A percentile compares a stretch with the other conserved stretches of the same genome.
Conservation (phyloP, 2,329 filamentous ascomycete genomes). For the Biscogniauxia mediterranea region DNA sequence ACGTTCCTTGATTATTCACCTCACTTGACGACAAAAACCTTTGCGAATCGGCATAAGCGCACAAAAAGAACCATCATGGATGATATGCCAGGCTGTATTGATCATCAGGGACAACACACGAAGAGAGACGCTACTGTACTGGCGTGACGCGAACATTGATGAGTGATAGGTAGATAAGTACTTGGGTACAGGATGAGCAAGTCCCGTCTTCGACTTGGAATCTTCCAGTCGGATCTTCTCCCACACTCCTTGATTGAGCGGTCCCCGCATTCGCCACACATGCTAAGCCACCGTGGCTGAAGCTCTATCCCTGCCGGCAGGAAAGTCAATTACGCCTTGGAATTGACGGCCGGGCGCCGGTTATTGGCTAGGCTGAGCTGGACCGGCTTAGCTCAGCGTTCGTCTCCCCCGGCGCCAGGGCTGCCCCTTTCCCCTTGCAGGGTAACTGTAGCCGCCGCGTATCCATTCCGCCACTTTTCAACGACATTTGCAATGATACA, state of each 20-base stretch:
- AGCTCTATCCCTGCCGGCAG: not conserved
- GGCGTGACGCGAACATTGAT: not conserved
- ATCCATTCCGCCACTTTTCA: conserved; percentile 7
- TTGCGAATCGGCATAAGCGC: too few relatives aligned
- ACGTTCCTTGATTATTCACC: too few relatives aligned
- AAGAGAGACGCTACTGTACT: not conserved
- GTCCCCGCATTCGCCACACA: not conserved
- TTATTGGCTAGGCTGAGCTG: too few relatives aligned
- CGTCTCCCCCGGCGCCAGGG: not conserved
- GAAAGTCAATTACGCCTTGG: not conserved
- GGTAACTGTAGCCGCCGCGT: too few relatives aligned
- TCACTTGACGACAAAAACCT: too few relatives aligned
- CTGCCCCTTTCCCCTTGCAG: too few relatives aligned
- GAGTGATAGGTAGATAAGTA: too few relatives aligned
- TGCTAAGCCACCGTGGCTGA: not conserved
- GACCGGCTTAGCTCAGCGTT: not conserved
- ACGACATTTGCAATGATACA: conserved; percentile 9
- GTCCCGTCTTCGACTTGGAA: not conserved
- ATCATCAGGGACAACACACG: not conserved
- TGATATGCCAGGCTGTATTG: not conserved
- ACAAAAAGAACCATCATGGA: too few relatives aligned
- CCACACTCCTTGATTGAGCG: not conserved
- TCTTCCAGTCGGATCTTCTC: not conserved
- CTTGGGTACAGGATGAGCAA: too few relatives aligned
- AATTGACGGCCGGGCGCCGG: too few relatives aligned